These are phyloP conservation scores for Pseudoneurospora amorphoporcata DNA, from an alignment of 495 filamentous ascomycete genomes.

Conservation along the genomic window DNA sequence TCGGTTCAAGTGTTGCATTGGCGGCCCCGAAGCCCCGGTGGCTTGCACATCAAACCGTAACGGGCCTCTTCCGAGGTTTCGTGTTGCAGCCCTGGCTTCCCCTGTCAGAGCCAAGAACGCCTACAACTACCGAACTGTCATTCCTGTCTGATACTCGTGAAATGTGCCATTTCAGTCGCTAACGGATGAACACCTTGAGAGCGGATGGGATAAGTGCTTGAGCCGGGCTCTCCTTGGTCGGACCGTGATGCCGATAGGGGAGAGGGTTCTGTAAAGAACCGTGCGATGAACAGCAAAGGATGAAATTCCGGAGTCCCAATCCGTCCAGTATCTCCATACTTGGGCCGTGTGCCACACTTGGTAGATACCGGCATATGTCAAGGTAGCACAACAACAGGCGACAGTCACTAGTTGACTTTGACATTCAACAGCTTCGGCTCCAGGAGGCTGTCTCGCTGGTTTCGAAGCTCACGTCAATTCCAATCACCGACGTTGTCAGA, in stretches of 20 bases:
- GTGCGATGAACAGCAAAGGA: background rate
- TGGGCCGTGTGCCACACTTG: background rate
- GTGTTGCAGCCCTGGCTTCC: conserved; percentile 11
- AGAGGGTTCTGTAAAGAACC: background rate
- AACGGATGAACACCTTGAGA: background rate
- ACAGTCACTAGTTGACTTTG: background rate
- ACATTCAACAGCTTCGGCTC: background rate
- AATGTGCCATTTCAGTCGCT: background rate
- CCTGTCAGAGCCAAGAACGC: background rate
- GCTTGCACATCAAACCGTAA: conserved; percentile 8
- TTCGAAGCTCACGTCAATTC: background rate
- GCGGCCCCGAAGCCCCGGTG: conserved; percentile 4
- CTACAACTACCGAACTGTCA: background rate
- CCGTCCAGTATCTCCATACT: background rate
- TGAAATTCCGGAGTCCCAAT: too few species aligned
- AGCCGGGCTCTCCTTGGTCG: background rate
- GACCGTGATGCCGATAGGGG: background rate
- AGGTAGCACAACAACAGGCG: background rate
- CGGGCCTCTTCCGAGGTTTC: conserved; percentile 3
- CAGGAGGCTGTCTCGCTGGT: background rate
- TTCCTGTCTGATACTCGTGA: background rate
- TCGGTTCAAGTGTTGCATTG: conserved; percentile 8
- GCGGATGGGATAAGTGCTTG: background rate
- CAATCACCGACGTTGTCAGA: background rate
- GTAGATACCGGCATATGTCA: background rate